Percentiles rank a stretch among this genome's conserved stretches.
phyloP scores from a whole-genome alignment of 257 asterid genomes.

The Solanum clarkiae region DNA sequence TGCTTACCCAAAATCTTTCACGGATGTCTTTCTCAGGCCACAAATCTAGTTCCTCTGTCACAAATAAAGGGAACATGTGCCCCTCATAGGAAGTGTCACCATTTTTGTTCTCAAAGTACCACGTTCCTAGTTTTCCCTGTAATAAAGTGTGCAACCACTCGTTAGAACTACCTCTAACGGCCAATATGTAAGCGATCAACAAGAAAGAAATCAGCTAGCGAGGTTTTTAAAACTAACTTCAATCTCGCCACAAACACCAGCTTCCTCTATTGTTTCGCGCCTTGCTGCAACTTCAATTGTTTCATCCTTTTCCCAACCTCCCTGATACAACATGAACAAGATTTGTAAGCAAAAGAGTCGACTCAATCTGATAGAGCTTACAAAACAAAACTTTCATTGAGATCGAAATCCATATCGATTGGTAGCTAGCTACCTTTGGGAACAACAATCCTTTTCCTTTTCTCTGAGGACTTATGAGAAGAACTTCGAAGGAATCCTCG shows the following conservation, averaged over 20 bases:
- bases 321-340: constrained; percentile 26
- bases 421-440: constrained; percentile 48
- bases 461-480: constrained; percentile 61
- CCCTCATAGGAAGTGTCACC: constrained; percentile 37
- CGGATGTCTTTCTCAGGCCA: constrained; percentile 94
- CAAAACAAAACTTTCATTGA: neutral
- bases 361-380: neutral
- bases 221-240: constrained; percentile 36
- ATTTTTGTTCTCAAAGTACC: constrained; percentile 59
- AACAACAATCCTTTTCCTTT: constrained; percentile 81
- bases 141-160: neutral
- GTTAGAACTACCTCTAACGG: neutral
- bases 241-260: constrained; percentile 74
- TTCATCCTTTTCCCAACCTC: constrained; percentile 93
- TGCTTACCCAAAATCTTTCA: constrained; percentile 63
- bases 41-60: constrained; percentile 56
- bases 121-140: constrained; percentile 53
- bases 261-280: constrained; percentile 90
- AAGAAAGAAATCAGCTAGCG: neutral
- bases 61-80: constrained; percentile 73
- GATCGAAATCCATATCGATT: neutral
- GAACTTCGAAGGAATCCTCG: constrained; percentile 72
- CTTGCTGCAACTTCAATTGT: constrained; percentile 56
- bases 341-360: neutral
- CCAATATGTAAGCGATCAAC: neutral